Evolutionary conservation across 2,329 filamentous ascomycete species (phyloP), one percentile per base, ranked within the genome.

Genomic region (Cercospora brassicicola): DNA sequence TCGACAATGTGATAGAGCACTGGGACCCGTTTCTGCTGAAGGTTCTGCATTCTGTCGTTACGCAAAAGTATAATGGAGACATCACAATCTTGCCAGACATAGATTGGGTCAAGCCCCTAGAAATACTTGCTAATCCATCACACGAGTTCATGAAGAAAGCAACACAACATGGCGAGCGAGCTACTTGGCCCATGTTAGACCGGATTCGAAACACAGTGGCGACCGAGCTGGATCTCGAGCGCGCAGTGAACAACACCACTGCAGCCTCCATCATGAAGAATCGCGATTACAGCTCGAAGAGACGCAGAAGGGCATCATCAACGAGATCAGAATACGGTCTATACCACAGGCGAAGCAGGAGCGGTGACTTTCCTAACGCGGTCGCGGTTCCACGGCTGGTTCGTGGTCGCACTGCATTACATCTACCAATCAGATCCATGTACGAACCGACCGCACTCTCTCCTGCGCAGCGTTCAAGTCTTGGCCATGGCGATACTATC

Each of bases 81-180:
- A 97, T 98, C 77, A 98, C 93, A 55, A 97, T 98, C 64, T 84
- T 96, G 33, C 94, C 94, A 0, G 88, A 93, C 64, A 90, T 96
- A 67, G 87, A 86, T 4, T 88, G 91, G 62, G 85, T 88, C 7
- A 90, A 96, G 69, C 87, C 96, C 23, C 90, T 91, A 0, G 86
- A 87, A 8, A 89, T 97, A 28, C 83, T 98, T 55, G 90, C 86
- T 70, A 98, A 98, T 67, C 94, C 94, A 1, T 93, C 91, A 0
- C 82, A 88, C 0, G 91, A 94, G 4, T 98, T 96, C 77, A 96
- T 98, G 92, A 79, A 90, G 4, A 86, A 90, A 57, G 90, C 91
- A 8, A 91, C 91, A 74, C 82, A 92, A 6, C 86, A 88, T 28
- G 94, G 94, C 6, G 92, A 97, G 79, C 86, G 89, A 66, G 94